Evolutionary conservation across 2,329 filamentous ascomycete genomes (phyloP).

Genomic region (Mycosphaerelloides madeirae): DNA sequence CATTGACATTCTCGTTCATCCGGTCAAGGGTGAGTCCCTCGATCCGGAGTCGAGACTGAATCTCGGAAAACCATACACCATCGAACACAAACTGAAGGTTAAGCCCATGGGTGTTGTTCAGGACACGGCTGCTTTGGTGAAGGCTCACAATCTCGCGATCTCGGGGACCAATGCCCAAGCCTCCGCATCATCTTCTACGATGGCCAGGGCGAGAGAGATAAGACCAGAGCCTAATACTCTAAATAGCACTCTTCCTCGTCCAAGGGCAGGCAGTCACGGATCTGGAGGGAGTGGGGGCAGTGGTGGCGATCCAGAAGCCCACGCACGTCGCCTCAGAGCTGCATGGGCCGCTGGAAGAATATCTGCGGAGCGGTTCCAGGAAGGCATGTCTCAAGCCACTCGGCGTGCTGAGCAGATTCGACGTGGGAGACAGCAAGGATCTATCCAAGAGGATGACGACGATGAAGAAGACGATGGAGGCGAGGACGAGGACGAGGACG

Average conservation of each 20-base stretch:
- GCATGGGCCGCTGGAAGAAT: too few relatives aligned
- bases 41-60: constrained; percentile 6
- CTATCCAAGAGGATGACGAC: background rate
- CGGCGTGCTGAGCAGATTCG: too few relatives aligned
- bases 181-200: background rate
- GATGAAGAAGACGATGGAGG: background rate
- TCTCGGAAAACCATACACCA: constrained; percentile 15
- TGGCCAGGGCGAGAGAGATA: background rate
- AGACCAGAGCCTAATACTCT: background rate
- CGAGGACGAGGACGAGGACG: background rate
- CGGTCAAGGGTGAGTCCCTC: constrained; percentile 8
- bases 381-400: too few relatives aligned
- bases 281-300: too few relatives aligned
- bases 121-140: background rate
- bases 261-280: too few relatives aligned
- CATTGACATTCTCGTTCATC: constrained; percentile 15
- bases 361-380: too few relatives aligned
- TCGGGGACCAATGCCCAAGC: background rate
- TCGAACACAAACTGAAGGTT: constrained; percentile 25
- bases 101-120: constrained; percentile 17
- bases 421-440: too few relatives aligned
- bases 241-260: background rate
- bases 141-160: background rate
- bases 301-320: too few relatives aligned
- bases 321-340: too few relatives aligned